Base-by-base conservation (phyloP, 2,329 filamentous ascomycete genomes). In the Ampelomyces quisqualis region DNA sequence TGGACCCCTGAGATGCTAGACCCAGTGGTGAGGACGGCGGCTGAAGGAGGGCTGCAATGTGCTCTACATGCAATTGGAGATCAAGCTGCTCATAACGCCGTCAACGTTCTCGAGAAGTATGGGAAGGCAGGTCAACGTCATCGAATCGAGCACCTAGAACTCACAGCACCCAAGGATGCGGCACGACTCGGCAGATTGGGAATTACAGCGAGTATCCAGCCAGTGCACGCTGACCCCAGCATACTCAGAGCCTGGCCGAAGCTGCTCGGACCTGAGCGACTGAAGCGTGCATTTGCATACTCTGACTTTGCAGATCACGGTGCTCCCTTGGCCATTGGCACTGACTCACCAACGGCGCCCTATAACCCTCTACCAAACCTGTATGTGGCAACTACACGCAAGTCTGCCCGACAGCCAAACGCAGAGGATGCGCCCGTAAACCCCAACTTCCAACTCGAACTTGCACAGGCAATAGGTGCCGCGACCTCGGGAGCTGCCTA, bases 141-240 rank as follows among this genome's bases (percentile, higher is more conserved):
- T 35, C 74, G 82, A 11, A 80, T 85, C 49, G 82, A 85, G 64
- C 82, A 85, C 55, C 68, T 85, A 3, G 82, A 85, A 58, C 71
- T 85, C 20, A 72, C 80, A 0, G 73, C 73, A 0, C 70, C 71
- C 0, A 69, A 71, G 40, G 82, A 85, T 51, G 81, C 79, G 1
- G 68, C 57, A 2, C 69, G 81, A 1, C 72, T 85, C 0, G 81
- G 80, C 5, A 56, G 68, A 17, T 66, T 82, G 3, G 79, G 81
- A 34, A 82, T 85, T 64, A 95, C 89, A 40, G 90, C 95, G 45
- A 87, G 87, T 41, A 95, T 95, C 51, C 88, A 95, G 73, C 93
- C 90, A 15, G 95, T 94, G 71, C 95, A 90, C 67, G 87, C 90
- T 53, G 90, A 95, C 60, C 82, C 82, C 0, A 78, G 80, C 0